phyloP scores from a whole-genome alignment of 768 basidiomycete species.

The Mrakia frigida region DNA sequence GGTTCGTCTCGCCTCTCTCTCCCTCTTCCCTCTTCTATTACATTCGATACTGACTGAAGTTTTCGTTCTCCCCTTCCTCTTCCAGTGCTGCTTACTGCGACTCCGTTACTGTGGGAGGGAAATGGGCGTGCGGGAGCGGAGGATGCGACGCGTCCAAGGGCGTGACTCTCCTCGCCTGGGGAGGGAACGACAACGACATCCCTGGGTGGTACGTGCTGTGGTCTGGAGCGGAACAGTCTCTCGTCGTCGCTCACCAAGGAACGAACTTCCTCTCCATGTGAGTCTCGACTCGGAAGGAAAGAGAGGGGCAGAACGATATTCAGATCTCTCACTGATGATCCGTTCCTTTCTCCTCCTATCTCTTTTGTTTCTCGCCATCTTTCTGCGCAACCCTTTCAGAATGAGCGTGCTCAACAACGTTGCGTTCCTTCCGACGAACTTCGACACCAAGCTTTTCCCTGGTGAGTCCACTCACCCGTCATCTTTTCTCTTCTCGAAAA shows the following conservation, averaged over 20 bases:
- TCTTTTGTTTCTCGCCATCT: neutral
- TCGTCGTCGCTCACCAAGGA: constrained; percentile 13
- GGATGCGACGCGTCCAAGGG: neutral
- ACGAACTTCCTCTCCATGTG: constrained; percentile 6
- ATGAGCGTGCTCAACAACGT: constrained; percentile 3
- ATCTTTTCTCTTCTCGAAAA: too few species aligned
- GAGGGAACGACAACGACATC: constrained; percentile 6
- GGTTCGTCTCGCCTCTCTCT: neutral
- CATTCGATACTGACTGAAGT: neutral
- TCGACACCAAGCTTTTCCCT: neutral
- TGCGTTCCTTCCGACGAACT: neutral
- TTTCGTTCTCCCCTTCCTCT: neutral
- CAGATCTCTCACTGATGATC: too few species aligned
- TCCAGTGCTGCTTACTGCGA: neutral
- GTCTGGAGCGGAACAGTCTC: neutral
- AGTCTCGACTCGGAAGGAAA: neutral
- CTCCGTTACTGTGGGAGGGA: neutral
- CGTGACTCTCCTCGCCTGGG: constrained; percentile 3
- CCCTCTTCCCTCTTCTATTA: neutral
- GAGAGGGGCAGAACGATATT: too few species aligned
- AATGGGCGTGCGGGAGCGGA: neutral
- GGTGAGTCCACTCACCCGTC: neutral
- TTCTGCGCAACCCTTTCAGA: neutral
- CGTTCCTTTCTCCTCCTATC: neutral
- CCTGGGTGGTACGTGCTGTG: neutral